phyloP scores from a whole-genome alignment of 345 rosid genomes.

The Salix viminalis region DNA sequence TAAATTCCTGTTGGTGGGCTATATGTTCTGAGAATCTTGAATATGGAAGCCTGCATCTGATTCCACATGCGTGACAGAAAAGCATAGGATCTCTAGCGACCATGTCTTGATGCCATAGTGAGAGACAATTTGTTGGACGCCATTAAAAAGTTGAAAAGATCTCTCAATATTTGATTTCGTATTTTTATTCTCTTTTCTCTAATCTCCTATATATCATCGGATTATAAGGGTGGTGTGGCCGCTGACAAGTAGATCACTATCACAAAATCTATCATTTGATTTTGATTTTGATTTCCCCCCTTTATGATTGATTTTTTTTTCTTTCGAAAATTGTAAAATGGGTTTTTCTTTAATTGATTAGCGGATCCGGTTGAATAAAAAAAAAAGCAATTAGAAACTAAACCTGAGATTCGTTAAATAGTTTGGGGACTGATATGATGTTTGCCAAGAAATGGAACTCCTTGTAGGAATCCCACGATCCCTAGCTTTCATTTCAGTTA shows the following conservation, averaged over 20 bases:
- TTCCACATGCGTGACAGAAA: neutral
- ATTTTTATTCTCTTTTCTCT: neutral
- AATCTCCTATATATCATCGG: neutral
- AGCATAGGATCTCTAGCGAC: neutral
- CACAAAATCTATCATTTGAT: neutral
- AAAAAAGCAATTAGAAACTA: too few relatives aligned
- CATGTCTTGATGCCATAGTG: conserved; percentile 3
- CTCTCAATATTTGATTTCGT: neutral
- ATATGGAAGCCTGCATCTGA: conserved; percentile 23
- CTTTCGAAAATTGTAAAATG: too few relatives aligned
- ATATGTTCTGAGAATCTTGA: conserved; percentile 20
- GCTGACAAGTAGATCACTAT: conserved; percentile 21
- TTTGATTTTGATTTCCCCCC: neutral
- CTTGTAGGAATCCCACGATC: neutral
- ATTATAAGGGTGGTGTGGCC: neutral
- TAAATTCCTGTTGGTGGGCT: neutral
- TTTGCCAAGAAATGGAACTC: neutral
- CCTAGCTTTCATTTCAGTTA: neutral
- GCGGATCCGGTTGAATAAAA: neutral
- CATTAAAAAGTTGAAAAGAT: neutral
- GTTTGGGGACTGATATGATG: neutral
- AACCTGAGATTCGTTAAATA: neutral
- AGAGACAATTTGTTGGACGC: conserved; percentile 11
- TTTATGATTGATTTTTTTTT: neutral
- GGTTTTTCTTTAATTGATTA: too few relatives aligned